Evolutionary conservation across 768 basidiomycete genomes (phyloP), one percentile per base, ranked within the genome.

Genomic region (Lactarius pseudohatsudake): DNA sequence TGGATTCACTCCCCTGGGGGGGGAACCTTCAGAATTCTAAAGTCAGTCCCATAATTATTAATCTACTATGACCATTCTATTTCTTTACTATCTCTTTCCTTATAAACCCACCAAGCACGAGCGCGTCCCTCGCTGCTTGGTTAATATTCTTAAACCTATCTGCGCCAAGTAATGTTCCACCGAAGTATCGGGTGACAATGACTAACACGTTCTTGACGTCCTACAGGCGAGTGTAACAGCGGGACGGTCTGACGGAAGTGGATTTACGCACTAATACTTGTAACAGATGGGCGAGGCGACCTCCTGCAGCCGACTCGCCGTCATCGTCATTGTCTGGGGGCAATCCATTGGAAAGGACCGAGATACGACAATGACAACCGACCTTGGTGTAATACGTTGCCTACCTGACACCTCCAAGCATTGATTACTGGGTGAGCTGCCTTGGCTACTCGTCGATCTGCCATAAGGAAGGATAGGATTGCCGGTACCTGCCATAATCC

Each of bases 61-160:
- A 55, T 55, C 26, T 32, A 40, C 36, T 36, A 57, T 8, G 26
- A 55, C 8, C 40, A 40, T 8, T 41, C 36, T 61, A 66, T 45
- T 34, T 32, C 36, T 66, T 66, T 18, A 16, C 38, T 68, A 54
- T 32, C 20, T 55, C 62, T 64, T 69, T 26, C 50, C 38, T 57
- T 92, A 98, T 77, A 74, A 98, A 94, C 0, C 96, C 95, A 11
- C 91, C 96, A 0, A 87, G 69, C 54, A 96, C 92, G 6, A 98
- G 81, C 1, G 96, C 95, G 72, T 93, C 92, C 26, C 96, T 84
- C 1, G 96, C 96, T 4, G 94, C 94, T 74, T 96, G 92, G 73
- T 96, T 98, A 76, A 99, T 98, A 72, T 96, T 93, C 74, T 91
- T 91, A 77, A 90, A 93, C 41, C 90, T 80, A 74, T 96, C 95